Base-by-base conservation (phyloP, 805 yeast species). In the Dipodascopsis uninucleata region DNA sequence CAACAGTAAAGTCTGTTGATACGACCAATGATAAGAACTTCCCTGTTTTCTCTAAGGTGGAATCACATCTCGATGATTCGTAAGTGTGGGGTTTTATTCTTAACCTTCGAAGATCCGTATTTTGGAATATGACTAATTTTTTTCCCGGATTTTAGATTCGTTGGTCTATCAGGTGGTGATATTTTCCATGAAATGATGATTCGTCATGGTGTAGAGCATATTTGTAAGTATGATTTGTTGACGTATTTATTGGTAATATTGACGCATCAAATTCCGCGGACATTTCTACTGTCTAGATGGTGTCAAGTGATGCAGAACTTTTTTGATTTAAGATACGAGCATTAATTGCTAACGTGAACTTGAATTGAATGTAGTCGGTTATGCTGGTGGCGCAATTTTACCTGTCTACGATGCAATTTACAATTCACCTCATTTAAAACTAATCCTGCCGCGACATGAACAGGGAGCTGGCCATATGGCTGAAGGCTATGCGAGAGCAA, bases 401-500 rank as follows among this genome's bases (percentile, higher is more conserved):
- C 97, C 98, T 10, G 98, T 93, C 21, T 93, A 84, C 63, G 98
- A 93, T 65, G 97, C 97, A 57, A 93, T 93, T 58, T 85, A 83
- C 74, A 84, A 90, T 71, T 85, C 96, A 17, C 80, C 82, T 45
- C 78, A 84, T 61, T 90, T 93, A 75, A 79, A 82, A 58, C 93
- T 93, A 63, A 85, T 93, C 45, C 72, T 93, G 54, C 98, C 98
- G 38, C 78, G 94, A 61, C 97, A 93, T 67, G 98, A 93, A 69
- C 98, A 93, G 70, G 98, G 98, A 65, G 98, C 97, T 14, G 98
- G 98, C 41, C 98, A 93, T 69, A 93, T 93, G 97, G 98, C 98
- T 45, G 97, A 93, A 71, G 98, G 98, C 49, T 93, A 93, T 58
- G 97, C 98, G 45, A 77, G 95, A 57, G 98, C 95, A 31, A 70